Percentiles rank a stretch among this genome's conserved stretches.
These are phyloP conservation scores for Benincasa hispida DNA, from an alignment of 306 rosid species.

Conservation along the genomic window DNA sequence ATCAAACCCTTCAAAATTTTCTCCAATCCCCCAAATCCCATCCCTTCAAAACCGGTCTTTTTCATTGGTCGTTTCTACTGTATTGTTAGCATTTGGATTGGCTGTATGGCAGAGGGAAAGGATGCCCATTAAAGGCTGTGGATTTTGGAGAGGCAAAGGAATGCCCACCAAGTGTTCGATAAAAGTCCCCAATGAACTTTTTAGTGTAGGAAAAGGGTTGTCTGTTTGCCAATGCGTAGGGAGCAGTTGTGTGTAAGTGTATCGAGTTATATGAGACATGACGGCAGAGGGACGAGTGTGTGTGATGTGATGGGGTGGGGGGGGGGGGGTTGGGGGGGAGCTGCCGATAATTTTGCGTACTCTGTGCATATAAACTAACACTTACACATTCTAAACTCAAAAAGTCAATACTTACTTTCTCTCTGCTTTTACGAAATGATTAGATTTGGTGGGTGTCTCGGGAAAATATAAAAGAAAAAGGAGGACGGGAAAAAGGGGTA, in stretches of 20 bases:
- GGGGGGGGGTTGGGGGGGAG: too few species aligned
- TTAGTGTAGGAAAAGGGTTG: not conserved
- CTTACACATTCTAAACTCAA: not conserved
- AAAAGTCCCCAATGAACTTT: not conserved
- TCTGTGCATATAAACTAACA: not conserved
- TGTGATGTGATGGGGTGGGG: too few species aligned
- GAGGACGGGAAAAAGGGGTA: not conserved
- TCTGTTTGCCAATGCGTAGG: not conserved
- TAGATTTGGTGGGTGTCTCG: slow-evolving; percentile 14
- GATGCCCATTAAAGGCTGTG: not conserved
- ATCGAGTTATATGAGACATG: not conserved
- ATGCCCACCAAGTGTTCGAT: not conserved
- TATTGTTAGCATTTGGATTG: not conserved
- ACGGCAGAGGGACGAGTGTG: not conserved
- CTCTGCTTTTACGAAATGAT: slow-evolving; percentile 7
- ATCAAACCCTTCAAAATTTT: not conserved
- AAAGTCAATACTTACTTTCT: not conserved
- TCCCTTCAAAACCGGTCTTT: not conserved
- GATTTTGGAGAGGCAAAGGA: not conserved
- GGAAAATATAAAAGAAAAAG: slow-evolving; percentile 8
- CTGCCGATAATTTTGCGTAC: not conserved
- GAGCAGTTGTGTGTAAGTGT: not conserved
- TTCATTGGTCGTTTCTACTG: not conserved
- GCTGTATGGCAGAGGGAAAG: not conserved
- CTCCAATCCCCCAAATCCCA: not conserved